Evolutionary conservation across 371 early-diverging fungal species (phyloP).

Genomic region (Mucor sp.): DNA sequence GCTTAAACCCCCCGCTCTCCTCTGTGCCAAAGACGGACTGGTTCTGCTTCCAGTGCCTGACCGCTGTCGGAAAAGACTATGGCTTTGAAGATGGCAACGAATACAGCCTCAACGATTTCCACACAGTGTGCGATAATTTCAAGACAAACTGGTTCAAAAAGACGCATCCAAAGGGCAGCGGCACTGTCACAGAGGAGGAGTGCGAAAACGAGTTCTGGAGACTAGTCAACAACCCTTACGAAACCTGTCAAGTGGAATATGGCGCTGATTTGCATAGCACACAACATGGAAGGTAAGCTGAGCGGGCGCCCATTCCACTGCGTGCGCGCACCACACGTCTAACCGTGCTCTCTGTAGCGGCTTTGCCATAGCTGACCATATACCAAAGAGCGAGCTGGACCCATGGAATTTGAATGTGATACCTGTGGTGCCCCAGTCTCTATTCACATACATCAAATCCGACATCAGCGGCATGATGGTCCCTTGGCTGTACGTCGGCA

Average conservation of each 20-base stretch:
- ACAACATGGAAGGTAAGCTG: constrained; percentile 79
- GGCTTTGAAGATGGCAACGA: constrained; percentile 91
- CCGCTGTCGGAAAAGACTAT: constrained; percentile 81
- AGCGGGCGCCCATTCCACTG: too few species aligned
- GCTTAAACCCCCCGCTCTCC: constrained; percentile 73
- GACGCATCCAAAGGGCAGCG: constrained; percentile 7
- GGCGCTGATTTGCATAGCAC: constrained; percentile 95
- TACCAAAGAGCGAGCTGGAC: constrained; percentile 46
- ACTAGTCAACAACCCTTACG: constrained; percentile 82
- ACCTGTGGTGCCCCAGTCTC: constrained; percentile 75
- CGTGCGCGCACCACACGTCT: too few species aligned
- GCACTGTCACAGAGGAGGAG: constrained; percentile 72
- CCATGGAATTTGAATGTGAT: constrained; percentile 92
- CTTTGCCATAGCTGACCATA: constrained; percentile 21
- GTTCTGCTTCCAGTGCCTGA: constrained; percentile 87
- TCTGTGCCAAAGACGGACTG: constrained; percentile 77
- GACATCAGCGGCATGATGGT: constrained; percentile 96
- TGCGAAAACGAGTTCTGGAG: constrained; percentile 96
- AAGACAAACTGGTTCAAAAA: constrained; percentile 76
- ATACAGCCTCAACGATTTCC: constrained; percentile 80
- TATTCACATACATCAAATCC: constrained; percentile 85
- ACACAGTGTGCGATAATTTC: constrained; percentile 78
- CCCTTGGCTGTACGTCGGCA: constrained; percentile 97
- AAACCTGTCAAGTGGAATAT: constrained; percentile 93
- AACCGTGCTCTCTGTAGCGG: constrained; percentile 21